Evolutionary conservation across 495 filamentous ascomycete species (phyloP).

Genomic region (Hyaloscypha hepaticicola): DNA sequence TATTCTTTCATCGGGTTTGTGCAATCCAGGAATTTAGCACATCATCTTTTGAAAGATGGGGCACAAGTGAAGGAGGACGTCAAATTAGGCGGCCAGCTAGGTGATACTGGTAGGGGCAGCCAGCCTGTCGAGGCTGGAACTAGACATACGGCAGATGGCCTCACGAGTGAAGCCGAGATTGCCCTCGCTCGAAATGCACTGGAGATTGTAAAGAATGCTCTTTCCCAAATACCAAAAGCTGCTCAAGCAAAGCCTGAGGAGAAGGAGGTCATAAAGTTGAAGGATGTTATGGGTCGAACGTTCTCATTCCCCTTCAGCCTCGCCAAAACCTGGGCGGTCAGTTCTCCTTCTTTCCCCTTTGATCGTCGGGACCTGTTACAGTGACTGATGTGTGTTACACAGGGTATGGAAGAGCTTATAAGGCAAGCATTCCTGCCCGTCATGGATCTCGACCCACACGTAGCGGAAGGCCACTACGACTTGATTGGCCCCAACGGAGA

Average conservation of each 20-base stretch:
- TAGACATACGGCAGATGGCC: too few species aligned
- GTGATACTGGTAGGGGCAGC: too few species aligned
- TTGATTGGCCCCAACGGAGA: constrained; percentile 44
- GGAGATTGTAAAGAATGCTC: too few species aligned
- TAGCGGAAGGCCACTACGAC: constrained; percentile 49
- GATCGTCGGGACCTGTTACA: neutral
- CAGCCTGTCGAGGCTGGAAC: too few species aligned
- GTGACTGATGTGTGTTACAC: constrained; percentile 10
- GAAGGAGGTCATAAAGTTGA: constrained; percentile 60
- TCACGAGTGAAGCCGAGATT: too few species aligned
- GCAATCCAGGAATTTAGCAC: neutral
- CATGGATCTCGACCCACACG: constrained; percentile 45
- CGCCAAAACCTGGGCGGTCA: constrained; percentile 62
- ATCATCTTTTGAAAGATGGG: too few species aligned
- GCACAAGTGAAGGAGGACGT: too few species aligned
- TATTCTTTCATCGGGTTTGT: constrained; percentile 3
- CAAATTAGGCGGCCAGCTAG: too few species aligned
- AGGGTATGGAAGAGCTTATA: constrained; percentile 56
- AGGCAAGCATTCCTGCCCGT: constrained; percentile 48
- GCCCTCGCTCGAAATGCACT: too few species aligned
- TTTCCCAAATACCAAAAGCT: neutral
- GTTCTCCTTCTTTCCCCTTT: constrained; percentile 19
- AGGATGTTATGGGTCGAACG: constrained; percentile 63
- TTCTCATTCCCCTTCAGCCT: constrained; percentile 63
- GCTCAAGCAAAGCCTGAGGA: neutral